Evolutionary conservation across 345 rosid species (phyloP), one percentile per base, ranked within the genome.

Genomic region (Turnera subulata): DNA sequence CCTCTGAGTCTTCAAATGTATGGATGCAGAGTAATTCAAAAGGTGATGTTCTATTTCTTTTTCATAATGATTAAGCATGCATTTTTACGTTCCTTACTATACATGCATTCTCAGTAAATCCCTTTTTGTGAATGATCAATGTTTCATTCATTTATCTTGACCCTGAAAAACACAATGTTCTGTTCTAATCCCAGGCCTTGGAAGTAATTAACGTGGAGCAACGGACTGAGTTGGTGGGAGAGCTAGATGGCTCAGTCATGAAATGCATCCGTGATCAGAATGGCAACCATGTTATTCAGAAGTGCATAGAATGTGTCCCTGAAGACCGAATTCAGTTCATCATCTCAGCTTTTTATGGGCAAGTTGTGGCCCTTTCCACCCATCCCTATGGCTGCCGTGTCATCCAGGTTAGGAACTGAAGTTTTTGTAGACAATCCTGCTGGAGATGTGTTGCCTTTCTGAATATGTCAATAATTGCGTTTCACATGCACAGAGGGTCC

Each of bases 371-470:
- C 37, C 97, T 93, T 77, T 93, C 99, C 45, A 77, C 84, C 52
- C 99, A 93, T 64, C 97, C 99, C 59, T 93, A 93, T 53, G 99
- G 99, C n/a, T 89, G 99, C 72, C 96, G 96, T 45, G 96, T 93
- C 37, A 89, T 93, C 62, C 97, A 93, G 96, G 99, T 87, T 45
- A 39, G 63, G 46, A 29, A 46, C 38, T 58, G 42, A 20, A 24
- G 58, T 42, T 58, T 40, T 4, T 16, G 33, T 16, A 15, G 19
- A 35, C 29, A 50, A 61, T 35, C 32, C 11, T 61, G 14, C 46
- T 55, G 13, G 33, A 20, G 6, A 25, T 66, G 18, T 42, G 24
- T 56, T 59, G 46, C 20, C 29, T 61, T 46, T 66, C 19, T 48
- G 15, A n/a, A n/a, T n/a, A 18, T 37, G 13, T 64, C 51, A 54